Base-by-base conservation (phyloP, 495 filamentous ascomycete genomes). In the Aspergillus kassunensis region DNA sequence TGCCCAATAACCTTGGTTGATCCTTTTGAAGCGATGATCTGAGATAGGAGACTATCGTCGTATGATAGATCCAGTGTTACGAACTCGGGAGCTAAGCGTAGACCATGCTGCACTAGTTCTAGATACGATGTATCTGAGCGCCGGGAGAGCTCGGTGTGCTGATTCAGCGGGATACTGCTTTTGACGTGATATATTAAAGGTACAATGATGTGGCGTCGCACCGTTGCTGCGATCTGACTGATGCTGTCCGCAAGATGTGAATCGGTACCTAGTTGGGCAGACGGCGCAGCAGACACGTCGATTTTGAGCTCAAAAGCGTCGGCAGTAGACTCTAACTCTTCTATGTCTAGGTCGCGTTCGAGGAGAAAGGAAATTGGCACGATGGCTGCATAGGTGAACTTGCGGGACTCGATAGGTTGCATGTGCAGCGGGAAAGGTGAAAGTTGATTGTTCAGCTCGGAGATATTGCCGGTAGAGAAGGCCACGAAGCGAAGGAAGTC, bases 401-500 rank as follows among this genome's bases (percentile, higher is more conserved):
- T 72, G 23, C 84, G 76, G 21, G 76, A 72, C 53, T 88, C 83
- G 4, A 83, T 76, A 0, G 82, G 79, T 16, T 88, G 72, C 23
- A 80, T 74, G n/a, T 80, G 80, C 23, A 88, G 74, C 0, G 87
- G 87, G 56, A 87, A 88, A 7, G 82, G 81, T 35, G 83, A 82
- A 53, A 86, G 79, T 13, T 85, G 72, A 58, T 77, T 80, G 49
- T 69, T 74, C 40, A 78, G 60, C 42, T 68, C 74, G 1, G 75
- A 65, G 7, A 73, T 67, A 58, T 80, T 70, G 4, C 80, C 80
- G 7, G 76, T 80, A 49, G 85, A 71, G 52, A 84, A 79, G 44
- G 84, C 81, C 13, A 90, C 73, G 51, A 89, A 85, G 20, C 74
- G 75, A 0, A 85, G 78, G 53, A 90, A 90, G 53, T 88, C 84